Base-by-base conservation (phyloP, 2,329 filamentous ascomycete species). In the Aspergillus melleus region DNA sequence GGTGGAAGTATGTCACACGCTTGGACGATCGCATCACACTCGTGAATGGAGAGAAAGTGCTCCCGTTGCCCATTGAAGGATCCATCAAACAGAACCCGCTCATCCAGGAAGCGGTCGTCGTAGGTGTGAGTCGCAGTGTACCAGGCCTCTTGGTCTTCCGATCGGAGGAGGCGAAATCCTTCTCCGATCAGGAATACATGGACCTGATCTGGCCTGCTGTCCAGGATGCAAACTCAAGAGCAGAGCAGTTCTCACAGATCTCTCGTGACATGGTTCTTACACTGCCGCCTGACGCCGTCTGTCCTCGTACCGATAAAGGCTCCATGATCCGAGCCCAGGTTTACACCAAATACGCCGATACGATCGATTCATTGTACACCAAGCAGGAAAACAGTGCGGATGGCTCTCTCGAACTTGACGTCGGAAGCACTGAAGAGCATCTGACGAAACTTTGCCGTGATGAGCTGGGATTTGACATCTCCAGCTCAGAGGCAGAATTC, bases 251-350 rank as follows among this genome's bases (percentile, higher is more conserved):
- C 59, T 77, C 78, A 0, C 78, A 78, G 46, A 76, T 81, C 16
- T 70, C 78, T 1, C 70, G 70, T n/a, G 78, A 80, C 22, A 76
- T 79, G 70, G 67, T 81, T 22, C 64, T 67, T 8, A 63, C 74
- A 2, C 56, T 81, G 3, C 69, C 74, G 2, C 60, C 59, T 6
- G 74, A 75, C 16, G 65, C 71, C 0, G 65, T 74, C 0, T 84
- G 80, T 51, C 81, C 83, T 0, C 70, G 73, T 2, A 85, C 83
- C 0, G 84, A 85, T 56, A 86, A 86, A 65, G 80, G 81, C 1
- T 83, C 79, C 0, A 76, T 83, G 58, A 85, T 85, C 30, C 77
- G 83, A 4, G 75, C 77, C 6, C 77, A 79, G 8, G 78, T 82
- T 6, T 84, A 84, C 66, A 68, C 72, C 14, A 66, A 71, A 2